Evolutionary conservation across 2,329 filamentous ascomycete genomes (phyloP).

Genomic region (Colletotrichum noveboracense): DNA sequence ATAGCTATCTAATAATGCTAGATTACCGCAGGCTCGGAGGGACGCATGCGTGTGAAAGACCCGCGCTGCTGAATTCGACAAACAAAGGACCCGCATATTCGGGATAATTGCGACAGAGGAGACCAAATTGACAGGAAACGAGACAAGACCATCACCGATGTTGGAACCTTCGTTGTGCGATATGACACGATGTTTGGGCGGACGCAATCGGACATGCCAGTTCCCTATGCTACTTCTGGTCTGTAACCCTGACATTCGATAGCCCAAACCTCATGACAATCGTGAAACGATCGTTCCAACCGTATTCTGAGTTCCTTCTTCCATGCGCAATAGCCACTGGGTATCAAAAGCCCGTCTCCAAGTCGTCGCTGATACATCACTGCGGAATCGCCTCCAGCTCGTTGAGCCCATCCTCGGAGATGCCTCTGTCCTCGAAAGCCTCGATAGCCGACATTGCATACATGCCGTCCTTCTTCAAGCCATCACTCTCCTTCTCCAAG

Average conservation of each 20-base stretch:
- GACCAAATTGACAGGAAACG: no score
- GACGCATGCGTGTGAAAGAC: not conserved
- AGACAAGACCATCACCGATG: no score
- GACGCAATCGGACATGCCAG: not conserved
- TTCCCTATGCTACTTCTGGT: not conserved
- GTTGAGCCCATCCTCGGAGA: not conserved
- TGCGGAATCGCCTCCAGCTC: not conserved
- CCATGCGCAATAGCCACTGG: no score
- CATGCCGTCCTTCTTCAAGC: not conserved
- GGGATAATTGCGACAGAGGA: not conserved
- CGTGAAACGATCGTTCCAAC: not conserved
- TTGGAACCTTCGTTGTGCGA: no score
- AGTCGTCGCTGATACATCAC: not conserved
- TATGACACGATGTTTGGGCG: not conserved
- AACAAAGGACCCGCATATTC: not conserved
- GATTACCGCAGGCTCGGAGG: fast-evolving
- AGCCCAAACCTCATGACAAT: not conserved
- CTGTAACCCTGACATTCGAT: not conserved
- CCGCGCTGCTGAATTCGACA: not conserved
- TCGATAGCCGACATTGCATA: not conserved
- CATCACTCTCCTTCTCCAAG: no score
- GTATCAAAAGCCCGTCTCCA: not conserved
- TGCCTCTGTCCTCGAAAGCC: not conserved
- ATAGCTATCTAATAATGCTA: not conserved
- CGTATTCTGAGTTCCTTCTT: no score